Evolutionary conservation across 805 yeast genomes (phyloP).

Genomic region (Sugiyamaella chiloensis): DNA sequence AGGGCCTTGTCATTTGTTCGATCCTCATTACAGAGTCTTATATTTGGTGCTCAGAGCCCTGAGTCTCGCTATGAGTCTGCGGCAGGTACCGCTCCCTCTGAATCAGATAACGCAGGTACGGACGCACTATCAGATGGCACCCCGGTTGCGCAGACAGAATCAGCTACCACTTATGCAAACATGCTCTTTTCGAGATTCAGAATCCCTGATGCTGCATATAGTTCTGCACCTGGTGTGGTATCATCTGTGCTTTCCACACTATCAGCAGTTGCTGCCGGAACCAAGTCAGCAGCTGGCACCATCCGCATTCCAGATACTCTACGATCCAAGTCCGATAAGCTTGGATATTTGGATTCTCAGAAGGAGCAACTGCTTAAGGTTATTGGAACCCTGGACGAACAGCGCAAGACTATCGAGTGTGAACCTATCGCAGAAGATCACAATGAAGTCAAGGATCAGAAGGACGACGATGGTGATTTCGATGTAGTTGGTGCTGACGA

Average conservation of each 20-base stretch:
- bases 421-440: slow-evolving; percentile 12
- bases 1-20: slow-evolving; percentile 11
- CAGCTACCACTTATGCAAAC: slow-evolving; percentile 18
- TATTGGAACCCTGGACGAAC: slow-evolving; percentile 18
- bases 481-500: slow-evolving; percentile 24
- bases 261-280: slow-evolving; percentile 6
- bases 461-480: slow-evolving; percentile 18
- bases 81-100: slow-evolving; percentile 4
- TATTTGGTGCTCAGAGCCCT: slow-evolving; percentile 22
- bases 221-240: slow-evolving; percentile 3
- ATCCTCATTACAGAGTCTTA: slow-evolving; percentile 9
- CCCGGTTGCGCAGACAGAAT: background rate
- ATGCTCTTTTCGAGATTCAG: slow-evolving; percentile 29
- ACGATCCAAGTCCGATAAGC: slow-evolving; percentile 19
- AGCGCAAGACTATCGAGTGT: slow-evolving; percentile 14
- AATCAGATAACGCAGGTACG: slow-evolving; percentile 4
- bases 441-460: background rate
- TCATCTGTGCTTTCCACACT: background rate
- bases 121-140: background rate
- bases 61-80: slow-evolving; percentile 7
- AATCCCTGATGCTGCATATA: slow-evolving; percentile 23
- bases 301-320: slow-evolving; percentile 16
- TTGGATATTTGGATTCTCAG: slow-evolving; percentile 18
- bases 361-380: slow-evolving; percentile 22
- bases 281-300: background rate